phyloP scores from a whole-genome alignment of 2,329 filamentous ascomycete genomes.

The Pyrenophora seminiperda region DNA sequence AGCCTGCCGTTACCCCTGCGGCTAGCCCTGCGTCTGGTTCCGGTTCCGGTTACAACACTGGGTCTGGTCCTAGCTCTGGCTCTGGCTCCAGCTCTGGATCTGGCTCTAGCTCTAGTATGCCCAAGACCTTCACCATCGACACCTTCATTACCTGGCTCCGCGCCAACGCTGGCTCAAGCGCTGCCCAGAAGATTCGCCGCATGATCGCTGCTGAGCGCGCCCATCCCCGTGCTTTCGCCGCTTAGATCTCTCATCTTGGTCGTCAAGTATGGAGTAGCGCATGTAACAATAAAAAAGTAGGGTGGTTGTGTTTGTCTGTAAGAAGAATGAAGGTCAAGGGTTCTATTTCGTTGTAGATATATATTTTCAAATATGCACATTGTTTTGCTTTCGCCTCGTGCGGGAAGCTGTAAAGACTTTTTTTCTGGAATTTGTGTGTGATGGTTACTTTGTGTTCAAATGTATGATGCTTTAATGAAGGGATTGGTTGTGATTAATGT shows the following conservation, averaged over 20 bases:
- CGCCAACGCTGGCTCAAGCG: slow-evolving; percentile 30
- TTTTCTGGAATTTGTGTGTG: too few relatives aligned
- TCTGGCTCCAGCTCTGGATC: slow-evolving; percentile 16
- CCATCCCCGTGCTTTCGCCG: slow-evolving; percentile 39
- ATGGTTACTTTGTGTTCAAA: too few relatives aligned
- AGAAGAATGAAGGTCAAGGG: too few relatives aligned
- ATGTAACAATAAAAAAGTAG: too few relatives aligned
- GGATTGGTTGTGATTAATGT: too few relatives aligned
- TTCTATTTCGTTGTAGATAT: too few relatives aligned
- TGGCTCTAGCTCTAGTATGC: slow-evolving; percentile 24
- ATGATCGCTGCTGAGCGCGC: slow-evolving; percentile 29
- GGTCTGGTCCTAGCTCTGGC: slow-evolving; percentile 8
- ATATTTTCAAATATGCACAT: too few relatives aligned
- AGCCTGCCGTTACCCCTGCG: slow-evolving; percentile 9
- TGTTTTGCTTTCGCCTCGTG: too few relatives aligned
- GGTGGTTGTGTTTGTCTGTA: too few relatives aligned
- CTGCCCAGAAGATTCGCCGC: slow-evolving; percentile 32
- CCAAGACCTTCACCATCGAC: slow-evolving; percentile 42
- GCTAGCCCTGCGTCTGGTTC: slow-evolving; percentile 17
- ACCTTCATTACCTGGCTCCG: slow-evolving; percentile 43
- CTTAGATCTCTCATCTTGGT: slow-evolving; percentile 10
- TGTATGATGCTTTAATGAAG: too few relatives aligned
- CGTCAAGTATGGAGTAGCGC: neutral
- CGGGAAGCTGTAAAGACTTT: too few relatives aligned
- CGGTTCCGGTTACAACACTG: slow-evolving; percentile 3